Conservation (phyloP, 139 green algal genomes). For the Desmodesmus armatus region DNA sequence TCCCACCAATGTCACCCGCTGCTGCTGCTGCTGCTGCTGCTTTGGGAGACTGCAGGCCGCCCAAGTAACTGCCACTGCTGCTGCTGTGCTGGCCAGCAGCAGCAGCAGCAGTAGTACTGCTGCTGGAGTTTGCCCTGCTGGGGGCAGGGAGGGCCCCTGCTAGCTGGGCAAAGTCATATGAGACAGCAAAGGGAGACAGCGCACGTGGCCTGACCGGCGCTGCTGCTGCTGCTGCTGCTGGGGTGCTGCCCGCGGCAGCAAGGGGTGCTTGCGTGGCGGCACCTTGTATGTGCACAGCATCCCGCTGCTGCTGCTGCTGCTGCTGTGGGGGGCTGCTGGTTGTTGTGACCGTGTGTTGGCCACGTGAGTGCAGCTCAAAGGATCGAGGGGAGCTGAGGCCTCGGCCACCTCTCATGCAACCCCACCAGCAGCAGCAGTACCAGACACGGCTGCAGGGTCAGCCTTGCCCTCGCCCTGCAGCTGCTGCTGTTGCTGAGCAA, state of each 20-base stretch:
- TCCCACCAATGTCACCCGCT: too few relatives aligned
- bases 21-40: too few relatives aligned
- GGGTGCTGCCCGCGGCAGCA: background rate
- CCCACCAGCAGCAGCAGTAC: background rate
- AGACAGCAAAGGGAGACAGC: slow-evolving; percentile 24
- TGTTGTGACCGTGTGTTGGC: background rate
- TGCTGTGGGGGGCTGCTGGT: background rate
- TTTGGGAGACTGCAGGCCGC: too few relatives aligned
- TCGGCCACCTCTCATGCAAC: background rate
- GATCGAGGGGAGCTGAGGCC: background rate
- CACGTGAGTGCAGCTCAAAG: background rate
- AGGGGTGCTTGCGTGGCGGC: background rate
- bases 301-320: background rate
- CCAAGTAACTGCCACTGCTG: too few relatives aligned
- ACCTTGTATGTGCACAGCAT: background rate
- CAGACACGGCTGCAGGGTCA: background rate
- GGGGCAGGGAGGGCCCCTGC: too few relatives aligned
- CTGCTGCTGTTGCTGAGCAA: too few relatives aligned
- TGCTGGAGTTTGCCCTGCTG: too few relatives aligned
- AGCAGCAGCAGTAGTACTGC: too few relatives aligned
- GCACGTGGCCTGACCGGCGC: background rate
- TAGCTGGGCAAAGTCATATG: slow-evolving; percentile 24
- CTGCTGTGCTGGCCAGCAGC: too few relatives aligned
- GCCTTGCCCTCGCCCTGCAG: background rate
- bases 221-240: background rate